Conservation (phyloP, 441 rosid species). For the Gossypium laxum region DNA sequence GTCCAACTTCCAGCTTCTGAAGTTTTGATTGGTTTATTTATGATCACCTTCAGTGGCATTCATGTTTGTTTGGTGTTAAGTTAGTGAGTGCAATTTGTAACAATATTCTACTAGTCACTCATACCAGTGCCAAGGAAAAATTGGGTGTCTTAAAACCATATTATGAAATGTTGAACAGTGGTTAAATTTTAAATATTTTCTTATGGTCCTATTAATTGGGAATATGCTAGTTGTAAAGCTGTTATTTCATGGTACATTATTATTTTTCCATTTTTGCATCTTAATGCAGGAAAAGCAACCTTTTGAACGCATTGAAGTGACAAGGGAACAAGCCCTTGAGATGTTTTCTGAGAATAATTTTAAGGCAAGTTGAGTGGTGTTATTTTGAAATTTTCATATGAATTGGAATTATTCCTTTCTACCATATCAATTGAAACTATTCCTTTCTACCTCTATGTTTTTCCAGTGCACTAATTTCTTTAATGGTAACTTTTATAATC, state of each 20-base stretch:
- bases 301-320: slow-evolving; percentile 92
- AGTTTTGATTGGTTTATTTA: not conserved
- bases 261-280: not conserved
- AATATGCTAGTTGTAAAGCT: not conserved
- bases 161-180: not conserved
- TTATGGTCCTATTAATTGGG: not conserved
- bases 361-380: slow-evolving; percentile 44
- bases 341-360: slow-evolving; percentile 60
- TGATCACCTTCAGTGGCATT: not conserved
- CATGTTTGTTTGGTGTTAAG: not conserved
- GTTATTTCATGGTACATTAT: not conserved
- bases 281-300: slow-evolving; percentile 63
- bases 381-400: not conserved
- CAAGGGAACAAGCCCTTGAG: slow-evolving; percentile 68
- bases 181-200: not conserved
- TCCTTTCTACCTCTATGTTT: not conserved
- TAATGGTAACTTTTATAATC: slow-evolving; percentile 17
- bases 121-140: not conserved
- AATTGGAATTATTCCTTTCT: not conserved
- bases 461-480: slow-evolving; percentile 15
- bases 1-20: not conserved
- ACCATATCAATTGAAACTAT: not conserved
- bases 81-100: not conserved
- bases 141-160: not conserved
- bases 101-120: not conserved